Evolutionary conservation across 495 filamentous ascomycete genomes (phyloP).

Genomic region (Penicillium cataractarum): DNA sequence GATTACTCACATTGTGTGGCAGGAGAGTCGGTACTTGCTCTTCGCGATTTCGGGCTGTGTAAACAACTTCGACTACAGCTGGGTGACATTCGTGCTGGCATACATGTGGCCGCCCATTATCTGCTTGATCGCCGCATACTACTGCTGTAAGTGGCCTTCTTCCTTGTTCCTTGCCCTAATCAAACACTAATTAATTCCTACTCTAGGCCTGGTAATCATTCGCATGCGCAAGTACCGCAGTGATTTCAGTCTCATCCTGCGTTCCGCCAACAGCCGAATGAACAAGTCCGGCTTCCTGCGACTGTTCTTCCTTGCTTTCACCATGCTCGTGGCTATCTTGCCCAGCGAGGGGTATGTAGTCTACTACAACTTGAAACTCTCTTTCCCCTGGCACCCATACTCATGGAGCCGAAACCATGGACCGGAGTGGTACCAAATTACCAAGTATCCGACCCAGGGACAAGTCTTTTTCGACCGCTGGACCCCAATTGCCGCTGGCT

Average conservation of each 20-base stretch:
- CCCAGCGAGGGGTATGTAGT: conserved; percentile 67
- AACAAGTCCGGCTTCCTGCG: conserved; percentile 75
- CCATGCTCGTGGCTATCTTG: conserved; percentile 66
- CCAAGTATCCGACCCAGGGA: conserved; percentile 61
- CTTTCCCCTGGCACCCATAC: conserved; percentile 49
- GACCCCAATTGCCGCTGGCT: conserved; percentile 62
- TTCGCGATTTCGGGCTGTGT: conserved; percentile 75
- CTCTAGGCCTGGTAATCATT: conserved; percentile 60
- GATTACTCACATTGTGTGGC: conserved; percentile 68
- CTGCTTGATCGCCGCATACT: conserved; percentile 63
- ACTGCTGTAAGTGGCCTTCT: conserved; percentile 64
- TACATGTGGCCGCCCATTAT: conserved; percentile 69
- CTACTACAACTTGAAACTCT: conserved; percentile 52
- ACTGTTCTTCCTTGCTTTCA: conserved; percentile 73
- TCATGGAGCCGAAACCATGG: conserved; percentile 59
- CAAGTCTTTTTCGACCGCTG: conserved; percentile 66
- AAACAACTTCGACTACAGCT: conserved; percentile 65
- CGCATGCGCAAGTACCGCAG: conserved; percentile 70
- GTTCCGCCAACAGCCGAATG: conserved; percentile 55
- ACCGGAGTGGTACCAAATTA: conserved; percentile 60
- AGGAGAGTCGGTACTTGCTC: conserved; percentile 72
- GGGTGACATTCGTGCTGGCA: conserved; percentile 68
- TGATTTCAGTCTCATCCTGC: conserved; percentile 62
- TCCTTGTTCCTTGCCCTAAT: background rate
- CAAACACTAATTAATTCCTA: conserved; percentile 7